phyloP scores from a whole-genome alignment of 78 protist genomes.

The Cavenderia fasciculata region DNA sequence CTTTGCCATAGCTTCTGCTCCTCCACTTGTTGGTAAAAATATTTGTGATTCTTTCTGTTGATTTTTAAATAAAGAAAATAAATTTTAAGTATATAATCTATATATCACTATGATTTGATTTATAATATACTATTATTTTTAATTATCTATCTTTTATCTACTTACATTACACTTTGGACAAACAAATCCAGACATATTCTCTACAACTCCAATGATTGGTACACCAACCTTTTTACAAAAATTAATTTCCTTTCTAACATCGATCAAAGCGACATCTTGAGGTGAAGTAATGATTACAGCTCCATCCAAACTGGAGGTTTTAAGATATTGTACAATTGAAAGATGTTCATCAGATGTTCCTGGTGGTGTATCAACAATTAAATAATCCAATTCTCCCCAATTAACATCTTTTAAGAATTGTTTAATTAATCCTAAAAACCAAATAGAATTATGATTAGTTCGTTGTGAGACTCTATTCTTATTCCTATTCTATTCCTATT shows the following conservation, averaged over 20 bases:
- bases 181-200: constrained; percentile 99
- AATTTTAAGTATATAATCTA: too few relatives aligned
- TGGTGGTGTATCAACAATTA: constrained; percentile 99
- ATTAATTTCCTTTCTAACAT: constrained; percentile 95
- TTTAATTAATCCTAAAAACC: constrained; percentile 92
- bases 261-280: constrained; percentile 96
- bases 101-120: too few relatives aligned
- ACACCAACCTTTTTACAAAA: constrained; percentile 94
- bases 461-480: background rate
- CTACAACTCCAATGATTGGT: constrained; percentile 98
- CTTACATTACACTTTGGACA: constrained; percentile 94
- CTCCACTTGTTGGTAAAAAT: constrained; percentile 82
- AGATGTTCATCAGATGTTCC: constrained; percentile 99
- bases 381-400: constrained; percentile 98
- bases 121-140: background rate
- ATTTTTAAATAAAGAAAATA: background rate
- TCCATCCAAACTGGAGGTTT: constrained; percentile 80
- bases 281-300: constrained; percentile 99
- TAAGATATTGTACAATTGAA: constrained; percentile 88
- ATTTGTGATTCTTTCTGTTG: constrained; percentile 73
- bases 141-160: background rate
- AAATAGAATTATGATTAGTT: background rate
- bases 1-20: constrained; percentile 68
- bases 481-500: background rate
- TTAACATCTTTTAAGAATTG: constrained; percentile 97